Evolutionary conservation across 2,329 filamentous ascomycete species (phyloP), one percentile per base, ranked within the genome.

Genomic region (Dendrostoma leiphaemia): DNA sequence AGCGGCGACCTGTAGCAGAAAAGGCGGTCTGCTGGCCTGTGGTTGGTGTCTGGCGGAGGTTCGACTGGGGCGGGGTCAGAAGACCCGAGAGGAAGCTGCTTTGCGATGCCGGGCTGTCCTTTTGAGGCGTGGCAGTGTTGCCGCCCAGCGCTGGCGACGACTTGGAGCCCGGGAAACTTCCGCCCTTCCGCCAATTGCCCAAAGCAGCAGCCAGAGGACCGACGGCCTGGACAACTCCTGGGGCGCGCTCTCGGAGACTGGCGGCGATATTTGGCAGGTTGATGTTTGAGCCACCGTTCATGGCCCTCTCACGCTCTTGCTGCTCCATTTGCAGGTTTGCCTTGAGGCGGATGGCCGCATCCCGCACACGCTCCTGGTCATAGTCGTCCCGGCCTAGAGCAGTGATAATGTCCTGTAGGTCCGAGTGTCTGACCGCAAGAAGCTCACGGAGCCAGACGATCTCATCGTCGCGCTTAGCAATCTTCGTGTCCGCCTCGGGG

Each of bases 261-360:
- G 88, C 87, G 1, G 90, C 88, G 38, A 96, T 82, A 37, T 89
- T 90, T 4, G 90, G 89, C 62, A 94, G 77, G 51, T 78, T 83
- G 57, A 86, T 79, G 26, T 83, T 76, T 7, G 84, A 88, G 13
- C 82, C 83, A 45, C 86, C 86, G 51, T 88, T 85, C 72, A 90
- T 82, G 1, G 90, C 86, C 56, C 94, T 83, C 70, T 97, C 93
- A 48, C 91, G 90, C 72, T 97, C 92, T 68, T 96, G 91, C 67
- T 95, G 90, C 70, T 99, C 93, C 94, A 99, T 99, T 68, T 97
- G 91, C 32, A 99, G 78, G 65, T 96, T 97, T 13, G 94, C 90
- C 68, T 91, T 90, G 57, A 99, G 85, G 50, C 94, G 88, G 63
- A 97, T 97, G 32, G 91, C 90, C 6, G 92, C 91, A 67, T 97